These are phyloP conservation scores for Trichoderma sp. DNA, from an alignment of 2,329 filamentous ascomycete genomes.

Conservation along the genomic window DNA sequence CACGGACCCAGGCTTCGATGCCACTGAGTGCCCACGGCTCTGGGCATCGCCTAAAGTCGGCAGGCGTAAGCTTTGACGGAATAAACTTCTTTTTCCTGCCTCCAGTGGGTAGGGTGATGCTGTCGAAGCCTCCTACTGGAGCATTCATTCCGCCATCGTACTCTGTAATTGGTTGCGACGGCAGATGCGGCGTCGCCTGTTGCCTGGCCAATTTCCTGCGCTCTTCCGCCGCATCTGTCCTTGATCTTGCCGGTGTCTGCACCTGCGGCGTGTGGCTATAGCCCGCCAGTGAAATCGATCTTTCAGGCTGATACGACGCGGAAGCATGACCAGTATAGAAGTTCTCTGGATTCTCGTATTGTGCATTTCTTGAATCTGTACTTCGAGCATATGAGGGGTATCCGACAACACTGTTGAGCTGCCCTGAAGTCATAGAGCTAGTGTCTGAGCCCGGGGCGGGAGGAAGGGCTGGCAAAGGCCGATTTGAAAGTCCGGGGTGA, in stretches of 20 bases:
- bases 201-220: constrained; percentile 59
- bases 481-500: constrained; percentile 75
- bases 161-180: constrained; percentile 50
- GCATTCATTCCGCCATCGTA: constrained; percentile 60
- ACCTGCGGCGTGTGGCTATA: constrained; percentile 80
- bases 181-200: constrained; percentile 53
- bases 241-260: constrained; percentile 83
- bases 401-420: constrained; percentile 48
- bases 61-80: constrained; percentile 77
- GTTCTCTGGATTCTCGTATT: constrained; percentile 53
- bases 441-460: constrained; percentile 65
- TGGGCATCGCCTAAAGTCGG: constrained; percentile 80
- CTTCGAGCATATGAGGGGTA: constrained; percentile 57
- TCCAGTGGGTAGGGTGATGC: constrained; percentile 79
- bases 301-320: constrained; percentile 56
- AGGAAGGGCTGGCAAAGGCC: constrained; percentile 66
- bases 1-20: constrained; percentile 84
- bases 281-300: constrained; percentile 81
- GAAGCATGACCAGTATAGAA: constrained; percentile 48
- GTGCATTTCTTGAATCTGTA: constrained; percentile 47
- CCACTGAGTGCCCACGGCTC: constrained; percentile 93
- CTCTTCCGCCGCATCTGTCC: constrained; percentile 86
- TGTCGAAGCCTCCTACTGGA: constrained; percentile 69
- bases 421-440: constrained; percentile 55
- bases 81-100: constrained; percentile 82